A percentile compares a stretch with the other conserved stretches of the same genome.
Conservation (phyloP, 2,329 filamentous ascomycete species). For the Fusarium coffeatum region DNA sequence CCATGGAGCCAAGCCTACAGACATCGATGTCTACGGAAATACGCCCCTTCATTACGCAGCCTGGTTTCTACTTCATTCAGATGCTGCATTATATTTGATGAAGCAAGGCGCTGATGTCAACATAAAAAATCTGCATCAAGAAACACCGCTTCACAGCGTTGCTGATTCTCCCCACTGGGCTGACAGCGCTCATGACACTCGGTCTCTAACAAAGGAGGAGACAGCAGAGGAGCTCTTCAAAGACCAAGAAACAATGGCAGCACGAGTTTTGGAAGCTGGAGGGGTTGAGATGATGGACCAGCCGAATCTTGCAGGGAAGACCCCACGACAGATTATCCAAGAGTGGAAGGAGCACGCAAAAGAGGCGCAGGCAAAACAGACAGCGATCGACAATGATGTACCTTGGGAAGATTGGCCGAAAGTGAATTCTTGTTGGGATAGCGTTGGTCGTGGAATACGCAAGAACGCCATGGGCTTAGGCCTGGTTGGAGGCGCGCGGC, state of each 20-base stretch:
- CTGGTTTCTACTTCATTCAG: accelerated
- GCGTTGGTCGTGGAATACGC: accelerated
- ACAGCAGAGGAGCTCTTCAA: neutral
- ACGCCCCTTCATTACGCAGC: neutral
- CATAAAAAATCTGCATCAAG: neutral
- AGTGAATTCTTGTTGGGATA: neutral
- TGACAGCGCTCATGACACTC: neutral
- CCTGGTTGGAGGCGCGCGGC: too few relatives aligned
- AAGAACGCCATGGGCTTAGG: too few relatives aligned
- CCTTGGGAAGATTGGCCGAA: neutral
- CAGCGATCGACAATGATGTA: neutral
- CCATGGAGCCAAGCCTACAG: neutral
- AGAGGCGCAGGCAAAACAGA: accelerated
- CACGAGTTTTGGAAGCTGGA: neutral
- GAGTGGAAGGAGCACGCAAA: neutral
- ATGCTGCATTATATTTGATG: neutral
- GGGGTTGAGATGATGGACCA: neutral
- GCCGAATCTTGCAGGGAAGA: neutral
- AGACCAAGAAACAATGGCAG: neutral
- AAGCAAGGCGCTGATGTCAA: neutral
- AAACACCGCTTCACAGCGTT: neutral
- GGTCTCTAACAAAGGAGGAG: neutral
- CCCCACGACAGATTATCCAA: neutral
- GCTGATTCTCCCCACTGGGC: neutral
- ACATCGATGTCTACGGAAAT: neutral